phyloP scores from a whole-genome alignment of 306 rosid species.

The Malus sieversii region DNA sequence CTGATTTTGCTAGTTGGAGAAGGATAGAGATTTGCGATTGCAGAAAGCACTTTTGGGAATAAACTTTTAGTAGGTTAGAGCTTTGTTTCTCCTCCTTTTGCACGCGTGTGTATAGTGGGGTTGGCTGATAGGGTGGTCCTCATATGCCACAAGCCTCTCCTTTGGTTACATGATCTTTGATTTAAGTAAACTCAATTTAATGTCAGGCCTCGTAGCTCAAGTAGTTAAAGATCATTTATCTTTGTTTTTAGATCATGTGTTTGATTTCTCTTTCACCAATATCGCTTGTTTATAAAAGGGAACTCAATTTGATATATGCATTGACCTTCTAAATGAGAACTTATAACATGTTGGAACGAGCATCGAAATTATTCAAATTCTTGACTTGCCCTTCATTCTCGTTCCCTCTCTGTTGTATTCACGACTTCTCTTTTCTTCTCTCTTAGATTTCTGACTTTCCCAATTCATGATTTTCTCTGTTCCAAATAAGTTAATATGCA shows the following conservation, averaged over 20 bases:
- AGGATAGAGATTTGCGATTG: neutral
- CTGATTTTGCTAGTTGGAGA: conserved; percentile 1
- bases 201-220: neutral
- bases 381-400: neutral
- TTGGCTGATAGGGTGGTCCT: neutral
- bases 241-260: too few species aligned
- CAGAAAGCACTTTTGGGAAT: neutral
- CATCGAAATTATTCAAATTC: neutral
- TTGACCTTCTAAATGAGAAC: too few species aligned
- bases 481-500: neutral
- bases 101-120: neutral
- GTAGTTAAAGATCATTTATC: neutral
- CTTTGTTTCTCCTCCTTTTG: neutral
- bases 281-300: too few species aligned
- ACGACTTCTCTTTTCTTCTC: neutral
- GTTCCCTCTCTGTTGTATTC: neutral
- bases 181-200: neutral
- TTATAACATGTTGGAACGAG: neutral
- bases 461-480: too few species aligned
- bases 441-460: too few species aligned
- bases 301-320: neutral
- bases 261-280: neutral
- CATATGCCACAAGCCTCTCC: neutral
- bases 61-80: neutral
- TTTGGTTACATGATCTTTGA: neutral